A percentile compares a stretch with the other conserved stretches of the same genome.
Conservation (phyloP, 1,139 yeast genomes). For the Blastobotrys niveus region DNA sequence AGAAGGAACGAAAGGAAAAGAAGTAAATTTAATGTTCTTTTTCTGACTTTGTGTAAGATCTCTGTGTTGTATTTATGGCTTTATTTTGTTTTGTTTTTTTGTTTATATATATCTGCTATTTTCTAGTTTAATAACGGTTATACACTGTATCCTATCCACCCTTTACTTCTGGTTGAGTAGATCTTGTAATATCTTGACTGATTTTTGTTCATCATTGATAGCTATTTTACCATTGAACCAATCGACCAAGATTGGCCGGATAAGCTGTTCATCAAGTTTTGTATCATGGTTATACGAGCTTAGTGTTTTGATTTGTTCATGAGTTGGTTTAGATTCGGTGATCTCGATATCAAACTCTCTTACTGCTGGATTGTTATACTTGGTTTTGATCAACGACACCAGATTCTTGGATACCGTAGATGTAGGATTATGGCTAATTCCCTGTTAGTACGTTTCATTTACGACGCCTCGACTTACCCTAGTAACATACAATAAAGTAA, state of each 20-base stretch:
- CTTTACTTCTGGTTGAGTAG: slow-evolving; percentile 18
- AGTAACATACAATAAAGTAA: slow-evolving; percentile 28
- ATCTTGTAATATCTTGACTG: slow-evolving; percentile 32
- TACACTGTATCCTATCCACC: not conserved
- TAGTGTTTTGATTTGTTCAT: slow-evolving; percentile 28
- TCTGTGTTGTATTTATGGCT: slow-evolving; percentile 11
- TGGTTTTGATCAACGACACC: slow-evolving; percentile 20
- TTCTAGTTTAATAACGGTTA: not conserved
- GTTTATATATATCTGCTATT: not conserved
- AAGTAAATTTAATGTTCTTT: slow-evolving; percentile 12
- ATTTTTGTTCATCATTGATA: slow-evolving; percentile 37
- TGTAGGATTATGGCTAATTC: slow-evolving; percentile 23
- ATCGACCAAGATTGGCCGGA: slow-evolving; percentile 35
- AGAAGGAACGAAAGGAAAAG: slow-evolving; percentile 21
- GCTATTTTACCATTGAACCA: slow-evolving; percentile 36
- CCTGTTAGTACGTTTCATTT: not conserved
- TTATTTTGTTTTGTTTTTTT: slow-evolving; percentile 3
- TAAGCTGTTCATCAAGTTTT: slow-evolving; percentile 15
- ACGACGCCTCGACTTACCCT: not conserved
- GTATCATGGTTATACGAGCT: slow-evolving; percentile 15
- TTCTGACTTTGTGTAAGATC: not conserved
- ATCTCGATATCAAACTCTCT: slow-evolving; percentile 32
- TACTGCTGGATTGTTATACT: slow-evolving; percentile 25
- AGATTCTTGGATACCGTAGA: slow-evolving; percentile 25
- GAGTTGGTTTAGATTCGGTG: slow-evolving; percentile 32